phyloP scores from a whole-genome alignment of 108 stramenopile species.

The Skeletonema potamos region DNA sequence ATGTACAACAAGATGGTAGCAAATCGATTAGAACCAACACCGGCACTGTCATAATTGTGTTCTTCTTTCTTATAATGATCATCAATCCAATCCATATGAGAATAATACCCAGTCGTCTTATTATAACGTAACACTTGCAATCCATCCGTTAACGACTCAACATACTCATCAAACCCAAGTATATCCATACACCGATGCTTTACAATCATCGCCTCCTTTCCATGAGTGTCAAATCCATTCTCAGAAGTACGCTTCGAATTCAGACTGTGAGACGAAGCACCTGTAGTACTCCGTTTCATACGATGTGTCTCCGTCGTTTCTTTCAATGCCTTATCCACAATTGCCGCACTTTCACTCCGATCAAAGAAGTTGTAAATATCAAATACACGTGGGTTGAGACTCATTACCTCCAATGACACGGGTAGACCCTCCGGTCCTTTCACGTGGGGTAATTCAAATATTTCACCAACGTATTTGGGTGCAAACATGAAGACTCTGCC shows the following conservation, averaged over 20 bases:
- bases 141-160: constrained; percentile 85
- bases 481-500: constrained; percentile 89
- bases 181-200: constrained; percentile 54
- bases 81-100: constrained; percentile 91
- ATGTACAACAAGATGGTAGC: constrained; percentile 97
- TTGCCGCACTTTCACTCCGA: constrained; percentile 55
- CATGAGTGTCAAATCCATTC: constrained; percentile 89
- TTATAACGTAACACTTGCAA: constrained; percentile 96
- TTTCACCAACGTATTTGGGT: constrained; percentile 79
- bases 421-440: constrained; percentile 37
- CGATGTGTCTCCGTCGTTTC: constrained; percentile 71
- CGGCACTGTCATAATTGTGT: constrained; percentile 75
- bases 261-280: constrained; percentile 59
- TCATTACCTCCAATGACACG: constrained; percentile 73
- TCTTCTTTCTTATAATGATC: constrained; percentile 39
- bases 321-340: constrained; percentile 65
- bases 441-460: constrained; percentile 79
- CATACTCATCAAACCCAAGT: constrained; percentile 84
- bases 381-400: constrained; percentile 73
- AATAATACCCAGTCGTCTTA: constrained; percentile 85
- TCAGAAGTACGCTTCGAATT: constrained; percentile 74
- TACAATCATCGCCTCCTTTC: constrained; percentile 59
- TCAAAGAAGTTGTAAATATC: constrained; percentile 87
- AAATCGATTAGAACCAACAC: constrained; percentile 87
- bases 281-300: constrained; percentile 81